These are phyloP conservation scores for Larix sibirica DNA, from an alignment of 83 land plant genomes.

Conservation along the genomic window DNA sequence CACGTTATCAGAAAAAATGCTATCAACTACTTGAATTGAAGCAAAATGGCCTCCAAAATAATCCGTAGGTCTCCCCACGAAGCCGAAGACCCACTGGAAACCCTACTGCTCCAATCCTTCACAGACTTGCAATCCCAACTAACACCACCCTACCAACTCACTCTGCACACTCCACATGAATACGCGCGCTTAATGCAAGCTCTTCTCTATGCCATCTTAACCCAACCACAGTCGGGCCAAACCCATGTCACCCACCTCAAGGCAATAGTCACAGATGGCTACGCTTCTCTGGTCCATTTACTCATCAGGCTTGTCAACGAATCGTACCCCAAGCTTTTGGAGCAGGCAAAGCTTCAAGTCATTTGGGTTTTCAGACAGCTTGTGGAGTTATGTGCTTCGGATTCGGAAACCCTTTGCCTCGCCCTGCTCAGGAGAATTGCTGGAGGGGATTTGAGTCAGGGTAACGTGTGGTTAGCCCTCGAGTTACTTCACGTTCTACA, in stretches of 20 bases:
- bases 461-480: conserved; percentile 72
- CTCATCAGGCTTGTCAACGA: conserved; percentile 63
- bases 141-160: conserved; percentile 55
- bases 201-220: conserved; percentile 62
- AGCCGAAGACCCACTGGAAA: conserved; percentile 49
- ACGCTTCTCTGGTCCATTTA: conserved; percentile 51
- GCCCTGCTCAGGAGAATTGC: conserved; percentile 70
- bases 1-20: too few relatives aligned
- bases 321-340: conserved; percentile 57
- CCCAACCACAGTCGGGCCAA: conserved; percentile 45
- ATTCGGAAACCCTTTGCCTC: conserved; percentile 42
- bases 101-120: conserved; percentile 49
- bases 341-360: conserved; percentile 47
- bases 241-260: conserved; percentile 67
- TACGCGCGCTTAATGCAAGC: conserved; percentile 69
- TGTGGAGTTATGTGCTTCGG: conserved; percentile 46
- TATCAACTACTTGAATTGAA: too few relatives aligned
- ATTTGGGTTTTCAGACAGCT: conserved; percentile 62
- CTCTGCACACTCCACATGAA: conserved; percentile 45
- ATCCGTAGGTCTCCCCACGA: conserved; percentile 37
- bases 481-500: conserved; percentile 57
- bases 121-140: conserved; percentile 44
- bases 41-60: not conserved
- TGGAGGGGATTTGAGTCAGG: conserved; percentile 77
- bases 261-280: conserved; percentile 84